Evolutionary conservation across 352 stramenopile genomes (phyloP).

Genomic region (Salisapilia sapeloensis): DNA sequence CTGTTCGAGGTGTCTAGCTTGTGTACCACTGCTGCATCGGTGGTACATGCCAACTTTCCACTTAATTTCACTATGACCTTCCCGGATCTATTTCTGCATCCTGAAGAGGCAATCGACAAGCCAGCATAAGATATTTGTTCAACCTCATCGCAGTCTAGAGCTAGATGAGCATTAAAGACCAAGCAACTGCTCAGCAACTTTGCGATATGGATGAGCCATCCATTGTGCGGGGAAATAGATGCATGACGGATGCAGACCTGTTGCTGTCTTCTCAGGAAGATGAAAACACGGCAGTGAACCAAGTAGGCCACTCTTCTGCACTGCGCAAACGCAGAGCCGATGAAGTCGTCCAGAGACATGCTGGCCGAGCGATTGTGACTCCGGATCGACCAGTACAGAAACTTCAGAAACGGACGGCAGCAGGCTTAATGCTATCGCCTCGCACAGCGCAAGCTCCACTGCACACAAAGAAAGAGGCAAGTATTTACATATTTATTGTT

Average conservation of each 20-base stretch:
- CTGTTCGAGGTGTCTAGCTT: no score
- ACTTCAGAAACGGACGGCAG: not conserved
- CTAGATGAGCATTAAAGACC: no score
- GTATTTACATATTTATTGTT: not conserved
- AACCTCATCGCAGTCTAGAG: no score
- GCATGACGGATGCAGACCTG: slow-evolving; percentile 36
- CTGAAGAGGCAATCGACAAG: no score
- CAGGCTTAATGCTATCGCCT: slow-evolving; percentile 1
- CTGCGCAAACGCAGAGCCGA: slow-evolving; percentile 3
- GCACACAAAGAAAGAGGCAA: slow-evolving; percentile 31
- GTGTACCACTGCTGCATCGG: no score
- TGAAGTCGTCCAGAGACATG: not conserved
- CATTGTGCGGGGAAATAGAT: no score
- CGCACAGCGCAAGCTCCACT: slow-evolving; percentile 5
- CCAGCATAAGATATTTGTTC: no score
- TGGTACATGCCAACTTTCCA: no score
- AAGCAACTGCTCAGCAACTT: no score
- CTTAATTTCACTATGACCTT: no score
- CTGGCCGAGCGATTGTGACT: slow-evolving; percentile 1
- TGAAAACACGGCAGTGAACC: slow-evolving; percentile 2
- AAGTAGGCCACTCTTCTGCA: slow-evolving; percentile 2
- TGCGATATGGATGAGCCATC: no score
- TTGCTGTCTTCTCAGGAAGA: slow-evolving; percentile 46
- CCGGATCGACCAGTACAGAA: slow-evolving; percentile 2
- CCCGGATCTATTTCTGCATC: no score